Base-by-base conservation (phyloP, 2,329 filamentous ascomycete species). In the Aspergillus sojae region DNA sequence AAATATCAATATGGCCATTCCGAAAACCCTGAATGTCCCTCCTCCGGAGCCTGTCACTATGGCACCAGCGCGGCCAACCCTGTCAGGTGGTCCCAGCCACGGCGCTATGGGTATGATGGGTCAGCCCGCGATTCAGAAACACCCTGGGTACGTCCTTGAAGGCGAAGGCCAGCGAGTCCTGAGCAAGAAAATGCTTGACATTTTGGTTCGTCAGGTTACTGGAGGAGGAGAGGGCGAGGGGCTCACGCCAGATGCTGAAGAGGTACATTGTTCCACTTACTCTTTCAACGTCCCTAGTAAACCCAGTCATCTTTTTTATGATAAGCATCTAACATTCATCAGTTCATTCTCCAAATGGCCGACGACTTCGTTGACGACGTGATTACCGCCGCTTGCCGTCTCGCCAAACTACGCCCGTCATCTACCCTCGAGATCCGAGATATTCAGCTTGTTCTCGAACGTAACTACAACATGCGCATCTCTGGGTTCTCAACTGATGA, bases 161-260 rank as follows among this genome's bases (percentile, higher is more conserved):
- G 92, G 92, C 34, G 94, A 97, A 74, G 93, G 93, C 30, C 93
- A 97, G 72, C 90, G 94, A 50, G 91, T 99, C 1, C 83, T 99
- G n/a, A 96, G 91, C 81, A 97, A 97, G 86, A 96, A 96, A 82
- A 98, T 97, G 81, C 85, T 99, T 46, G 94, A 99, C 74, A 94
- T 97, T 76, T 85, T 99, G 43, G 94, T 98, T 10, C 88, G 94
- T 57, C 94, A 98, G 79, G 93, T 98, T 63, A 96, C 93, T 41
- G 94, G 94, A 60, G 89, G 88, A 30, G 86, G 88, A 55, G 90
- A 92, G 67, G 89, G 88, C 65, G 92, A 94, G 74, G 86, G 89
- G 43, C 81, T 98, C 68, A 92, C 92, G 32, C 92, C 95, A 0
- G 95, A 98, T 70, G 94, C 97, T 57, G 95, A 99, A 86, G 94